Base-by-base conservation (phyloP, 768 basidiomycete genomes). In the Cystofilobasidium ferigula region DNA sequence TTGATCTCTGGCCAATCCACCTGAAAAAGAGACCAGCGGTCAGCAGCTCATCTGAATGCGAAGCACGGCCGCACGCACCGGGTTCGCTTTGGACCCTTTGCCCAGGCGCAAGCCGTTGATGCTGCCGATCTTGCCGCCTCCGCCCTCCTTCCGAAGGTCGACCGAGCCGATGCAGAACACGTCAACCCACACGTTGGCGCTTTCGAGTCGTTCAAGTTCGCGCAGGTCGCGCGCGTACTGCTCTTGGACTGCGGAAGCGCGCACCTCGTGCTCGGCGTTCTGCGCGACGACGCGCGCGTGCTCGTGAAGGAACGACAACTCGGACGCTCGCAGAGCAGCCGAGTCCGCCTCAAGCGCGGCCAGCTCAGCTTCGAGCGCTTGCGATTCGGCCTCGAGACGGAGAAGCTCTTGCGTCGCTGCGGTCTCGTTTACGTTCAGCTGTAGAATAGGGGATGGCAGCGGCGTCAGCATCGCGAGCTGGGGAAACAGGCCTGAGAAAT, bases 1-100 rank as follows among this genome's bases (percentile, higher is more conserved):
- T 98, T 98, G 75, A 98, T 92, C 77, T 99, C 95, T 3, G 89
- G 84, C 93, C 93, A 99, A 73, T 98, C 95, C 35, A 98, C 93
- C 85, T 89, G 69, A 57, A 22, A 32, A 6, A 22, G 14, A 16
- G 28, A 24, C 18, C 1, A 26, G 35, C 7, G 40, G 5, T n/a
- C n/a, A n/a, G n/a, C 16, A 9, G 24, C 30, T 34, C 7, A 22
- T 22, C 18, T 30, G 24, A 18, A 3, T 9, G 0, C 7, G 13
- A n/a, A n/a, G n/a, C n/a, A n/a, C n/a, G n/a, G n/a, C n/a, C n/a
- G n/a, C 7, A 56, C 40, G 78, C 74, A 89, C 88, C n/a, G 84
- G 85, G 18, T 58, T 57, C 54, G 87, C 85, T 34, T 85, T 84
- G 51, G 88, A 84, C 13, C 93, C 85, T 69, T 93, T 84, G 4